A percentile compares a stretch with the other conserved stretches of the same genome.
Conservation (phyloP, 2,329 filamentous ascomycete genomes). For the Ascocoryne sarcoides region DNA sequence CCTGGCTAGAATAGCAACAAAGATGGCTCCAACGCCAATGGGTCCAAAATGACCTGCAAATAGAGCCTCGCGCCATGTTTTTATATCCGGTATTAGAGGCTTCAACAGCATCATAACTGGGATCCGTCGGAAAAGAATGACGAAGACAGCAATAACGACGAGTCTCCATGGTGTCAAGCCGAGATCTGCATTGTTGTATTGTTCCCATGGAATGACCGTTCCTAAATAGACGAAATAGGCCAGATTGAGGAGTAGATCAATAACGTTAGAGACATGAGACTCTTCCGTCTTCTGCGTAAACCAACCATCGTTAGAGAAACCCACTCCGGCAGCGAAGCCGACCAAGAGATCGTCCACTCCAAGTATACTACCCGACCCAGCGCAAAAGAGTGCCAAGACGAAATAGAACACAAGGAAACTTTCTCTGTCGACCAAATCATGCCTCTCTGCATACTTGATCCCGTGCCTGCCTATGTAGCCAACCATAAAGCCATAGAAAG, state of each 20-base stretch:
- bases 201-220: slow-evolving; percentile 91
- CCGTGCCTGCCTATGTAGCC: slow-evolving; percentile 86
- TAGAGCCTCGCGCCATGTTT: slow-evolving; percentile 93
- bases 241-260: slow-evolving; percentile 93
- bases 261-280: slow-evolving; percentile 97
- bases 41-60: slow-evolving; percentile 97
- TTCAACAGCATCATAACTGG: slow-evolving; percentile 90
- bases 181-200: slow-evolving; percentile 68
- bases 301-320: slow-evolving; percentile 99
- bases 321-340: slow-evolving; percentile 92
- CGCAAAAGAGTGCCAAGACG: slow-evolving; percentile 85
- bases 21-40: slow-evolving; percentile 94
- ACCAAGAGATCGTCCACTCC: slow-evolving; percentile 91
- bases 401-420: slow-evolving; percentile 99
- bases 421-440: slow-evolving; percentile 84
- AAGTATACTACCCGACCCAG: slow-evolving; percentile 82
- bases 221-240: slow-evolving; percentile 97
- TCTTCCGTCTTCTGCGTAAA: slow-evolving; percentile 98
- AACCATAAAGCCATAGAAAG: slow-evolving; percentile 75
- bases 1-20: slow-evolving; percentile 83
- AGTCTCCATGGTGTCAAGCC: slow-evolving; percentile 82
- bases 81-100: slow-evolving; percentile 89
- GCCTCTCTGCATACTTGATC: slow-evolving; percentile 79
- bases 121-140: slow-evolving; percentile 91
- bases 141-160: slow-evolving; percentile 86